A percentile compares a stretch with the other conserved stretches of the same genome.
These are phyloP conservation scores for Mycena chlorophos DNA, from an alignment of 768 basidiomycete genomes.

Conservation along the genomic window DNA sequence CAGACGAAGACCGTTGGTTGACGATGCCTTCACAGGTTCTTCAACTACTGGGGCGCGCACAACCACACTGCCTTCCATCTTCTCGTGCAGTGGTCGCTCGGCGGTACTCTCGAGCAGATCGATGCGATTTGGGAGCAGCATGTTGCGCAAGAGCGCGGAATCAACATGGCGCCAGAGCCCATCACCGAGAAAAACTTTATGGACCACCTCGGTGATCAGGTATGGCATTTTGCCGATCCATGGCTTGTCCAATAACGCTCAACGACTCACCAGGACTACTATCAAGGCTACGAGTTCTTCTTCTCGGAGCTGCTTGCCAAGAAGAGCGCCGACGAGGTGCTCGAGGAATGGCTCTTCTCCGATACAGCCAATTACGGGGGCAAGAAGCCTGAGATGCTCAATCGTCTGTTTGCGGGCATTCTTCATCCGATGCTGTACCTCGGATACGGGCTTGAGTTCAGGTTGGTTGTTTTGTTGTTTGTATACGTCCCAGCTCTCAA, in stretches of 20 bases:
- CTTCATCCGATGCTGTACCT: slow-evolving; percentile 64
- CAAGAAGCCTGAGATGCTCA: slow-evolving; percentile 27
- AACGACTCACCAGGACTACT: slow-evolving; percentile 2
- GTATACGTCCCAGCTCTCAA: not conserved
- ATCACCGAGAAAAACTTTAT: slow-evolving; percentile 8
- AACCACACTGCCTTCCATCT: slow-evolving; percentile 20
- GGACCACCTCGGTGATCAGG: slow-evolving; percentile 8
- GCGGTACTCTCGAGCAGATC: slow-evolving; percentile 8
- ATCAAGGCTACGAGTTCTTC: slow-evolving; percentile 12
- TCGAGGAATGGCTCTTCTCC: slow-evolving; percentile 15
- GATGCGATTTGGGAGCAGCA: slow-evolving; percentile 18
- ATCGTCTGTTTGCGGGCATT: slow-evolving; percentile 49
- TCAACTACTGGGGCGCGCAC: slow-evolving; percentile 9
- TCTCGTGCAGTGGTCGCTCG: slow-evolving; percentile 14
- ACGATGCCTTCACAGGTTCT: slow-evolving; percentile 5
- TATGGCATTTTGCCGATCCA: not conserved
- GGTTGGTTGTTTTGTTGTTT: slow-evolving; percentile 13
- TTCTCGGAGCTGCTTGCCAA: slow-evolving; percentile 10
- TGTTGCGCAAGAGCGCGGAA: slow-evolving; percentile 2
- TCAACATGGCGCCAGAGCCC: not conserved
- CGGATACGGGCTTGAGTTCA: slow-evolving; percentile 61
- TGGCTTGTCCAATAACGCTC: not conserved
- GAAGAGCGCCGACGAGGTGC: slow-evolving; percentile 1
- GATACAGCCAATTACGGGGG: slow-evolving; percentile 6
- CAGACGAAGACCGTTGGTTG: not conserved